These are phyloP conservation scores for Ophiostoma triangulosporum DNA, from an alignment of 2,329 filamentous ascomycete species.

Conservation along the genomic window DNA sequence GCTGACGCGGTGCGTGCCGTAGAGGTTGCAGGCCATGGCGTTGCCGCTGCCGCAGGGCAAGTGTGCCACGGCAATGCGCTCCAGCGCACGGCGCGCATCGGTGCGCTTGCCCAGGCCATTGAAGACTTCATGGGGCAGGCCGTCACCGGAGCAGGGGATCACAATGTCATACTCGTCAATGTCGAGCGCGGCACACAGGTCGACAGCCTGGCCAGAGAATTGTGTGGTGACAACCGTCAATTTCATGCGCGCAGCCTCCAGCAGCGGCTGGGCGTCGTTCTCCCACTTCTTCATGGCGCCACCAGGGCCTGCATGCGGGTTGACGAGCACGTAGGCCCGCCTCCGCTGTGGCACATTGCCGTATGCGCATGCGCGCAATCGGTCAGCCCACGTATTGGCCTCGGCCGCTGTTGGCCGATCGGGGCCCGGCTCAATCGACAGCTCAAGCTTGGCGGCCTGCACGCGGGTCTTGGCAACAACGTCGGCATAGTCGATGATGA, in stretches of 20 bases:
- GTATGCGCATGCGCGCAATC: constrained; percentile 60
- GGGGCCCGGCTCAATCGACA: constrained; percentile 11
- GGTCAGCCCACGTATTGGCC: constrained; percentile 47
- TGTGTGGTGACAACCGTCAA: constrained; percentile 62
- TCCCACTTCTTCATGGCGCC: constrained; percentile 59
- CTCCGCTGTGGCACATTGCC: constrained; percentile 51
- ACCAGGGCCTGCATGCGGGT: constrained; percentile 81
- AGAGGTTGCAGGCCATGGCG: constrained; percentile 80
- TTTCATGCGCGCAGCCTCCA: constrained; percentile 66
- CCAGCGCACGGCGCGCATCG: constrained; percentile 62
- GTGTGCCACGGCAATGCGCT: constrained; percentile 68
- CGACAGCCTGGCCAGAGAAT: constrained; percentile 62
- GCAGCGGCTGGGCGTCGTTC: constrained; percentile 63
- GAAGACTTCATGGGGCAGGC: constrained; percentile 83
- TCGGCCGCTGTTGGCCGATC: constrained; percentile 24
- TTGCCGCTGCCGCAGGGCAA: constrained; percentile 91
- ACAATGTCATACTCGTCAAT: constrained; percentile 73
- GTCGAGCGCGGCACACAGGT: constrained; percentile 63
- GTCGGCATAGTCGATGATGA: constrained; percentile 62
- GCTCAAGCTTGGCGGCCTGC: constrained; percentile 34
- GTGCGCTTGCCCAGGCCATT: constrained; percentile 71
- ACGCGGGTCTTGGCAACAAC: constrained; percentile 45
- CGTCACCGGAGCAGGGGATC: constrained; percentile 83
- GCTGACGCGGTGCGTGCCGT: constrained; percentile 63
- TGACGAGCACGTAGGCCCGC: constrained; percentile 77